These are phyloP conservation scores for Luvunga scandens DNA, from an alignment of 345 rosid species.

Conservation along the genomic window DNA sequence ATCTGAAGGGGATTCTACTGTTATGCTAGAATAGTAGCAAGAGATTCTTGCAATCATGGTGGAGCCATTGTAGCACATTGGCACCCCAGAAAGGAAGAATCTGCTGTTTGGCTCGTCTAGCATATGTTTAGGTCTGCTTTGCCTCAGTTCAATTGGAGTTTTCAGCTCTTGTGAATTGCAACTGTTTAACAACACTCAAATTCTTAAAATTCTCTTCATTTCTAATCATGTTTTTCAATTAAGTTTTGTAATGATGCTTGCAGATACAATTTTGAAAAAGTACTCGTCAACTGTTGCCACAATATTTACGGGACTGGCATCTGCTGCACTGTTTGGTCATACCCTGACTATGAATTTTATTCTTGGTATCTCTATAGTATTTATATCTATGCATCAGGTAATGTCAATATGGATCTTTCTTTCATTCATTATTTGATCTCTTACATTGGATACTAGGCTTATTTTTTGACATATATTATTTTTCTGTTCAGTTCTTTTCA, in stretches of 20 bases:
- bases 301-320: slow-evolving; percentile 40
- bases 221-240: too few relatives aligned
- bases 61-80: background rate
- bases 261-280: slow-evolving; percentile 46
- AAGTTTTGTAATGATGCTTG: slow-evolving; percentile 7
- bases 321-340: slow-evolving; percentile 39
- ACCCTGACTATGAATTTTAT: slow-evolving; percentile 32
- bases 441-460: background rate
- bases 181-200: background rate
- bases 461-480: background rate
- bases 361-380: slow-evolving; percentile 39
- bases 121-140: background rate
- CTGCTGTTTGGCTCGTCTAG: background rate
- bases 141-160: background rate
- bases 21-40: too few relatives aligned
- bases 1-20: too few relatives aligned
- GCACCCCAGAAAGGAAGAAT: background rate
- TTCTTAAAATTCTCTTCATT: too few relatives aligned
- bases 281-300: slow-evolving; percentile 42
- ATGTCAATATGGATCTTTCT: background rate
- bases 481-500: slow-evolving; percentile 35
- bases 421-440: background rate
- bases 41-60: background rate
- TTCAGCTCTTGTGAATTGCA: background rate
- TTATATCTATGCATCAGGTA: slow-evolving; percentile 48